Evolutionary conservation across 768 basidiomycete species (phyloP).

Genomic region (Suillus americanus): DNA sequence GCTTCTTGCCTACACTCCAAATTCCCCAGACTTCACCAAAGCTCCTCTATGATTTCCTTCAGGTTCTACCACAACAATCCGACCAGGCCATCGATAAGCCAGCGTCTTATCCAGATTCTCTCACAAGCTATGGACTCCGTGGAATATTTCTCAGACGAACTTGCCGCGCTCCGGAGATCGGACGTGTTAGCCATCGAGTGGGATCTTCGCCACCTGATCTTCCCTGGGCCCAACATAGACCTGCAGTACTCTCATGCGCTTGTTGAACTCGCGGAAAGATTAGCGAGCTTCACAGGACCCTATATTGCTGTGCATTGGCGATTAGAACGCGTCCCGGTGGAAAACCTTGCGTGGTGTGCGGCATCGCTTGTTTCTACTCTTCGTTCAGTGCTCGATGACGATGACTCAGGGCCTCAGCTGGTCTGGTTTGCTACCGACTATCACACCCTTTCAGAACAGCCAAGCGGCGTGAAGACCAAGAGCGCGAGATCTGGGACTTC

Average conservation of each 20-base stretch:
- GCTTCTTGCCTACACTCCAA: conserved; percentile 22
- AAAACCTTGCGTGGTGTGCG: conserved; percentile 47
- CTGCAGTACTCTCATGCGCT: conserved; percentile 48
- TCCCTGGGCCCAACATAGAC: conserved; percentile 21
- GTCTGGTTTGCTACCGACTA: conserved; percentile 63
- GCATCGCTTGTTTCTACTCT: conserved; percentile 48
- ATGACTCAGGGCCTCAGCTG: conserved; percentile 28
- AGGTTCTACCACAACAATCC: conserved; percentile 8
- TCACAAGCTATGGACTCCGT: conserved; percentile 10
- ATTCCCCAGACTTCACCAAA: conserved; percentile 14
- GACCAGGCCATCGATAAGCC: conserved; percentile 12
- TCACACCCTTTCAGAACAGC: conserved; percentile 30
- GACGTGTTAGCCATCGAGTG: conserved; percentile 55
- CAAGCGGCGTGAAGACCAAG: conserved; percentile 18
- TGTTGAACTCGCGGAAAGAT: conserved; percentile 37
- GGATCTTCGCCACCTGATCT: conserved; percentile 48
- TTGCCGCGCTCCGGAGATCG: conserved; percentile 25
- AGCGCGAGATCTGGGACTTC: conserved; percentile 46
- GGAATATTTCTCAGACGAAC: conserved; percentile 12
- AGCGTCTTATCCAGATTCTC: conserved; percentile 15
- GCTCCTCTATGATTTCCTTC: conserved; percentile 4
- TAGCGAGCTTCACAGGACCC: conserved; percentile 35
- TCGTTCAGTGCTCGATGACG: conserved; percentile 30
- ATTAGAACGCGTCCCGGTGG: conserved; percentile 48
- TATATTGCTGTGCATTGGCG: conserved; percentile 59